These are phyloP conservation scores for Phylloporus gajari DNA, from an alignment of 1,284 basidiomycete genomes.

Conservation along the genomic window DNA sequence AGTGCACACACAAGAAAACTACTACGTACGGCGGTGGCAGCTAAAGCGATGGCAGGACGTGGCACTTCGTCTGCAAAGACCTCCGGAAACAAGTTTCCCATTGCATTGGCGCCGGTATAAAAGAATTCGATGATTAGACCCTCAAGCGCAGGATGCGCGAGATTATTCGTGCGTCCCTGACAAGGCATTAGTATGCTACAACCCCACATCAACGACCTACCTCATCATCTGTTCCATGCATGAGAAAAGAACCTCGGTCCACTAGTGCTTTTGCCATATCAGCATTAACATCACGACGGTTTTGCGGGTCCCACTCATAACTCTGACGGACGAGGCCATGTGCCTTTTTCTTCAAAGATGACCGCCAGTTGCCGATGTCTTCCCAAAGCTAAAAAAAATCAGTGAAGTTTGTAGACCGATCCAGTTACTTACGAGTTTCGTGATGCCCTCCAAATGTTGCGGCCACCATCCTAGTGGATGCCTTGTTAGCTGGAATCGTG, in stretches of 20 bases:
- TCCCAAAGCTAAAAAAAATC: conserved; percentile 8
- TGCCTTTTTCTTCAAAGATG: neutral
- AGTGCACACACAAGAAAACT: neutral
- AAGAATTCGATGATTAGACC: neutral
- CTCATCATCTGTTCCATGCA: neutral
- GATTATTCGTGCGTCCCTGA: neutral
- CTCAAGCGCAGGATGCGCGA: neutral
- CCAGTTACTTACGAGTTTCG: neutral
- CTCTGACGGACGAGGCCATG: neutral
- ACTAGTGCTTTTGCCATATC: neutral
- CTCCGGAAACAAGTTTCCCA: neutral
- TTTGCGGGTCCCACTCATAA: conserved; percentile 8
- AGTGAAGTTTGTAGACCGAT: neutral
- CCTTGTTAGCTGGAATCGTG: neutral
- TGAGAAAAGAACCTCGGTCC: neutral
- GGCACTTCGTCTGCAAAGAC: neutral
- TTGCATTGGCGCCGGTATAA: neutral
- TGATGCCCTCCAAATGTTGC: neutral
- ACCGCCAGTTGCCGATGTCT: neutral
- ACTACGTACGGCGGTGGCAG: neutral
- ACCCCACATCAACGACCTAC: neutral
- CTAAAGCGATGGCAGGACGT: neutral
- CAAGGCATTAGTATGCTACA: neutral
- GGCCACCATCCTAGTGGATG: neutral
- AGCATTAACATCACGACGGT: neutral